Conservation (phyloP, 768 basidiomycete genomes). For the Russula virescens region DNA sequence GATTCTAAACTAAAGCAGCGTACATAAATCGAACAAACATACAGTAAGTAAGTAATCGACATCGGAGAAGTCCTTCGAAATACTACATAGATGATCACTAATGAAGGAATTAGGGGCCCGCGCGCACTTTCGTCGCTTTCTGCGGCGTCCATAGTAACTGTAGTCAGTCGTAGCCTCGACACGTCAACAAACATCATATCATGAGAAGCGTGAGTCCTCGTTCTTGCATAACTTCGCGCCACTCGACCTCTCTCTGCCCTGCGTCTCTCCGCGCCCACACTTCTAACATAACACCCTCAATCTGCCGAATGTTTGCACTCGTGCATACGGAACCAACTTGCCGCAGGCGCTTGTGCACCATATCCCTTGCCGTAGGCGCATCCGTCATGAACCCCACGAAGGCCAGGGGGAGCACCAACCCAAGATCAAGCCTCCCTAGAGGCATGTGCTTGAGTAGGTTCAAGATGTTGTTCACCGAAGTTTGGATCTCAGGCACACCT, state of each 20-base stretch:
- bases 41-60: conserved; percentile 14
- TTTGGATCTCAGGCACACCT: conserved; percentile 25
- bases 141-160: conserved; percentile 8
- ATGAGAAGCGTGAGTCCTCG: conserved; percentile 24
- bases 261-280: conserved; percentile 23
- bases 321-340: conserved; percentile 11
- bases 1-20: conserved; percentile 20
- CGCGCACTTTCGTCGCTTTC: background rate
- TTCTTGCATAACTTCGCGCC: conserved; percentile 25
- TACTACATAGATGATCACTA: conserved; percentile 18
- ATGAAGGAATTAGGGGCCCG: conserved; percentile 12
- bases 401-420: conserved; percentile 19
- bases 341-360: conserved; percentile 17
- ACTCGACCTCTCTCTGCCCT: conserved; percentile 16
- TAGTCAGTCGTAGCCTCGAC: conserved; percentile 4
- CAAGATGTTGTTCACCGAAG: conserved; percentile 17
- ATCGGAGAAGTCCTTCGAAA: conserved; percentile 4
- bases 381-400: conserved; percentile 21
- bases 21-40: conserved; percentile 17
- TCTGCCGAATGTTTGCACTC: conserved; percentile 21
- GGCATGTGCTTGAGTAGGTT: conserved; percentile 22
- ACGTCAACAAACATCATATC: conserved; percentile 14
- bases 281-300: conserved; percentile 19
- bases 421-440: conserved; percentile 18
- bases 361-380: conserved; percentile 16